A percentile compares a stretch with the other conserved stretches of the same genome.
Evolutionary conservation across 805 yeast species (phyloP).

Genomic region (Suhomyces prunicola): DNA sequence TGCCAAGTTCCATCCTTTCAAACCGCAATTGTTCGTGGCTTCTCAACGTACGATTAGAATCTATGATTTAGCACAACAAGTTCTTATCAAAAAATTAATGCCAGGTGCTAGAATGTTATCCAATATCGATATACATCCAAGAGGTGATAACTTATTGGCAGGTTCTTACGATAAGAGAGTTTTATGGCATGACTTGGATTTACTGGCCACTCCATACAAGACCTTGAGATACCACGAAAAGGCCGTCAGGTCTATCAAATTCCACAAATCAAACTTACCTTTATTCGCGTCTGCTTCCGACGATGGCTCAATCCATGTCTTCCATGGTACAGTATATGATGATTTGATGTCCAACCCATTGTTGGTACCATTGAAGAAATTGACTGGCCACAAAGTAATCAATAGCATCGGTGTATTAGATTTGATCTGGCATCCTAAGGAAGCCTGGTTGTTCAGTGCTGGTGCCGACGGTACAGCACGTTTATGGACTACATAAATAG

Average conservation of each 20-base stretch:
- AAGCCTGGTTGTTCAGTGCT: slow-evolving; percentile 96
- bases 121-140: slow-evolving; percentile 87
- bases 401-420: slow-evolving; percentile 83
- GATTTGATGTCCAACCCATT: slow-evolving; percentile 93
- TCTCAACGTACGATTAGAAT: slow-evolving; percentile 90
- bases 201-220: slow-evolving; percentile 87
- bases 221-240: slow-evolving; percentile 91
- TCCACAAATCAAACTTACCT: slow-evolving; percentile 84
- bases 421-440: slow-evolving; percentile 93
- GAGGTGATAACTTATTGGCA: slow-evolving; percentile 92
- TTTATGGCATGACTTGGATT: slow-evolving; percentile 95
- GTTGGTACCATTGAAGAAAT: slow-evolving; percentile 91
- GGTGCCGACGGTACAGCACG: slow-evolving; percentile 97
- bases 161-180: slow-evolving; percentile 93
- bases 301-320: slow-evolving; percentile 88
- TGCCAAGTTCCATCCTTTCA: slow-evolving; percentile 94
- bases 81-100: slow-evolving; percentile 72
- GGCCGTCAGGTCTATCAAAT: slow-evolving; percentile 85
- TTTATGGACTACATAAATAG: slow-evolving; percentile 79
- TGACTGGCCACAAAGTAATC: slow-evolving; percentile 82
- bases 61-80: slow-evolving; percentile 86
- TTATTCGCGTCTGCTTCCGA: slow-evolving; percentile 93
- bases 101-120: slow-evolving; percentile 98
- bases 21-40: slow-evolving; percentile 90
- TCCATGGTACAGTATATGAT: slow-evolving; percentile 96